A percentile compares a stretch with the other conserved stretches of the same genome.
Evolutionary conservation across 352 stramenopile genomes (phyloP).

Genomic region (Phytophthora hybrid): DNA sequence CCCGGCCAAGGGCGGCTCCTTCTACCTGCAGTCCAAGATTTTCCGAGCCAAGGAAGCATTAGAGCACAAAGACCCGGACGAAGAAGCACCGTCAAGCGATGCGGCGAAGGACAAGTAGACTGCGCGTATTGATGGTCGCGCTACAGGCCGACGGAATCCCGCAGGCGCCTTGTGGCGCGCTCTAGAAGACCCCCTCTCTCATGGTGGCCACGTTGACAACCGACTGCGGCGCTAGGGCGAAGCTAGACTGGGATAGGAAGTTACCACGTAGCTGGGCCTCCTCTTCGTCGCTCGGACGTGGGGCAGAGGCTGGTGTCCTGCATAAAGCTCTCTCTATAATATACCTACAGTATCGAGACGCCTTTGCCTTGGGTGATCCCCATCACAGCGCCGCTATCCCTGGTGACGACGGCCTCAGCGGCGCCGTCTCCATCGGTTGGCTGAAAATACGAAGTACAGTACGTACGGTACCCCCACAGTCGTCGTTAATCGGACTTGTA

Average conservation of each 20-base stretch:
- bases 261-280: slow-evolving; percentile 35
- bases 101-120: slow-evolving; percentile 37
- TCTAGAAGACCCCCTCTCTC: neutral
- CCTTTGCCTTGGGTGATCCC: slow-evolving; percentile 15
- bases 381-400: slow-evolving; percentile 8
- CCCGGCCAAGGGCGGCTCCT: slow-evolving; percentile 90
- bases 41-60: slow-evolving; percentile 92
- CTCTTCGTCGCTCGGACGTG: slow-evolving; percentile 29
- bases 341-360: slow-evolving; percentile 29
- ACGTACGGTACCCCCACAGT: too few species aligned
- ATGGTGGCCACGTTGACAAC: neutral
- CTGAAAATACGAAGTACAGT: too few species aligned
- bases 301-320: slow-evolving; percentile 26
- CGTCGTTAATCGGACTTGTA: too few species aligned
- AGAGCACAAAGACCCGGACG: slow-evolving; percentile 50
- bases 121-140: slow-evolving; percentile 8
- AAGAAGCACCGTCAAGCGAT: slow-evolving; percentile 32
- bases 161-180: neutral
- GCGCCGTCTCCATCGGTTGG: slow-evolving; percentile 21
- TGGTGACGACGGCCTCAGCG: neutral
- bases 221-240: slow-evolving; percentile 2
- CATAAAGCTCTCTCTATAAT: slow-evolving; percentile 39
- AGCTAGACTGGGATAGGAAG: slow-evolving; percentile 35
- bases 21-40: slow-evolving; percentile 95
- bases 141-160: neutral